phyloP scores from a whole-genome alignment of 176 grass and related monocot genomes.

The Phoenix dactylifera region DNA sequence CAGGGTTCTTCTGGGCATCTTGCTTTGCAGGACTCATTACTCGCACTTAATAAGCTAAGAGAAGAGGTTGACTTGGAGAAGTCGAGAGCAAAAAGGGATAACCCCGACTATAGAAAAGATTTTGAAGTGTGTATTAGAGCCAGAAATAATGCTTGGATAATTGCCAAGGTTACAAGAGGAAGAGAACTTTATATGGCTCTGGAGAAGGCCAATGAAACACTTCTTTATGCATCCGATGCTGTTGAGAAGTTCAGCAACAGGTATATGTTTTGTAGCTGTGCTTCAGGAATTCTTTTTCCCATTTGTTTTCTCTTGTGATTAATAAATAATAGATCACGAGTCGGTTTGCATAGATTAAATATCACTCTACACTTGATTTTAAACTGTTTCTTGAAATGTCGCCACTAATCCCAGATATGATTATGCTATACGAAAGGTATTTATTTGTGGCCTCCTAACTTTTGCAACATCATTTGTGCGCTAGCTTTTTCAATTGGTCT shows the following conservation, averaged over 20 bases:
- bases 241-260: constrained; percentile 98
- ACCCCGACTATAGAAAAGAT: constrained; percentile 55
- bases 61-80: constrained; percentile 79
- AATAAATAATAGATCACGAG: neutral
- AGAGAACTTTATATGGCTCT: constrained; percentile 86
- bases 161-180: constrained; percentile 74
- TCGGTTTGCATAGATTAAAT: neutral
- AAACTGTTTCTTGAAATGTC: too few relatives aligned
- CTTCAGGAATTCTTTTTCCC: neutral
- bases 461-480: too few relatives aligned
- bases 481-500: too few relatives aligned
- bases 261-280: constrained; percentile 14
- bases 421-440: too few relatives aligned
- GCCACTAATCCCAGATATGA: too few relatives aligned
- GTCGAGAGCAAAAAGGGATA: constrained; percentile 47
- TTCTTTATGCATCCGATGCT: constrained; percentile 81
- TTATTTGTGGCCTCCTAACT: too few relatives aligned
- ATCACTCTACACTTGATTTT: too few relatives aligned
- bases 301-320: constrained; percentile 1
- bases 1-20: neutral
- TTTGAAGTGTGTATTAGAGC: constrained; percentile 74
- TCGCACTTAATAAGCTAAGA: constrained; percentile 77
- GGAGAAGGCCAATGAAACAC: constrained; percentile 84
- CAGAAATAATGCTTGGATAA: constrained; percentile 81
- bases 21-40: constrained; percentile 55